A percentile compares a stretch with the other conserved stretches of the same genome.
phyloP scores from a whole-genome alignment of 345 rosid genomes.

The Arabis hirsuta region DNA sequence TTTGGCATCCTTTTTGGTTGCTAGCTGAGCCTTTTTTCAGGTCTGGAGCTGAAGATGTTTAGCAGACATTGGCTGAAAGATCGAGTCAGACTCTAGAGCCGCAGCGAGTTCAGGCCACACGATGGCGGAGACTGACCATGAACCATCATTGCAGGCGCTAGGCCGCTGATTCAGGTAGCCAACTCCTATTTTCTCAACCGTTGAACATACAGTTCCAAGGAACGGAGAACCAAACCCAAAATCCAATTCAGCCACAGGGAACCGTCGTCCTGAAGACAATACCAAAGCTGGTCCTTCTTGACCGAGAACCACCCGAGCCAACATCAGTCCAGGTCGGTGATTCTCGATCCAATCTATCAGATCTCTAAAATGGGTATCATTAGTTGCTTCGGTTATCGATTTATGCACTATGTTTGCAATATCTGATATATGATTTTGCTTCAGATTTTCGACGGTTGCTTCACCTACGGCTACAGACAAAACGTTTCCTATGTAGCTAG shows the following conservation, averaged over 20 bases:
- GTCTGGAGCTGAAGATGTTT: conserved; percentile 52
- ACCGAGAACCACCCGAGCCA: conserved; percentile 63
- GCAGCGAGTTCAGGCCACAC: conserved; percentile 75
- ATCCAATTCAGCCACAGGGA: conserved; percentile 75
- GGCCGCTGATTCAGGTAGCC: conserved; percentile 81
- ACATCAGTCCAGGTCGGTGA: conserved; percentile 87
- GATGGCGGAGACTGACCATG: conserved; percentile 79
- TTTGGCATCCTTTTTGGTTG: not conserved
- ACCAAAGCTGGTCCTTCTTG: conserved; percentile 78
- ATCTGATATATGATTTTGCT: conserved; percentile 56
- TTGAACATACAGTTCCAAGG: conserved; percentile 66
- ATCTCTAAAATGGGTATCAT: conserved; percentile 69
- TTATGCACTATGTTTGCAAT: conserved; percentile 61
- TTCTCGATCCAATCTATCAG: conserved; percentile 86
- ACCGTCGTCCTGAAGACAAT: conserved; percentile 73
- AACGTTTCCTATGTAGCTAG: conserved; percentile 79
- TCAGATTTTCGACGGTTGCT: conserved; percentile 54
- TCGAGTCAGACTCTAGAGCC: conserved; percentile 70
- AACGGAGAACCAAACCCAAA: conserved; percentile 77
- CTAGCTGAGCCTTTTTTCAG: not conserved
- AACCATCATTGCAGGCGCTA: conserved; percentile 70
- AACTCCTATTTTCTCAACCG: conserved; percentile 68
- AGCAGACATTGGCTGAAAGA: conserved; percentile 73
- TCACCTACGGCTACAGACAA: conserved; percentile 73
- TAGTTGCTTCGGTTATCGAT: conserved; percentile 60